Base-by-base conservation (phyloP, 177 flowering plant species). In the Tripterygium wilfordii region DNA sequence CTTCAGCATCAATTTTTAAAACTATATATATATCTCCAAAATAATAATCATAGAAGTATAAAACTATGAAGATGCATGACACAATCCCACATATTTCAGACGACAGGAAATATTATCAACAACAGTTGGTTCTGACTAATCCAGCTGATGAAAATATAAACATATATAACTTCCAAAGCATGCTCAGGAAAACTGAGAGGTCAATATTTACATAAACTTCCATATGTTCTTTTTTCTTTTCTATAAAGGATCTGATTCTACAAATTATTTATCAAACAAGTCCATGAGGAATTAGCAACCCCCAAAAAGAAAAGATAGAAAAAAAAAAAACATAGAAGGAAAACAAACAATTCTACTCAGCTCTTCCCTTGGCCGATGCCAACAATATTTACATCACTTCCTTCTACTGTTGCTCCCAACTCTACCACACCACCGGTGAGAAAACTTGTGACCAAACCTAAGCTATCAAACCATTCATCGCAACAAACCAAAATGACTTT, bases 221-320 rank as follows among this genome's bases (percentile, higher is more conserved):
- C n/a, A n/a, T n/a, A n/a, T n/a, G n/a, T n/a, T 28, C 29, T 22
- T 36, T 39, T 38, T 45, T 6, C 14, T 23, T 23, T 42, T 12
- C 2, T 20, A 20, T 20, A 0, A 0, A 12, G 6, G 22, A 10
- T 49, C 46, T 43, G 48, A 64, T 41, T 65, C 66, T 63, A 68
- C 71, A 65, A 21, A 53, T 76, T 69, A 76, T 76, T 76, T 69
- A 69, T 76, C 59, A 33, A 62, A 76, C 81, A 76, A 66, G 56
- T 36, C 42, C 57, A 43, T 14, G n/a, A 42, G 56, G 43, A 46
- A 50, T 37, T n/a, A n/a, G n/a, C n/a, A n/a, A n/a, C n/a, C n/a
- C n/a, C n/a, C n/a, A 49, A 52, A 26, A 40, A 21, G 17, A 35
- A 35, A 36, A 37, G 29, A 36, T 40, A 42, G 54, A 42, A 39